Evolutionary conservation across 192 early-diverging fungal genomes (phyloP).

Genomic region (Podila epigama): DNA sequence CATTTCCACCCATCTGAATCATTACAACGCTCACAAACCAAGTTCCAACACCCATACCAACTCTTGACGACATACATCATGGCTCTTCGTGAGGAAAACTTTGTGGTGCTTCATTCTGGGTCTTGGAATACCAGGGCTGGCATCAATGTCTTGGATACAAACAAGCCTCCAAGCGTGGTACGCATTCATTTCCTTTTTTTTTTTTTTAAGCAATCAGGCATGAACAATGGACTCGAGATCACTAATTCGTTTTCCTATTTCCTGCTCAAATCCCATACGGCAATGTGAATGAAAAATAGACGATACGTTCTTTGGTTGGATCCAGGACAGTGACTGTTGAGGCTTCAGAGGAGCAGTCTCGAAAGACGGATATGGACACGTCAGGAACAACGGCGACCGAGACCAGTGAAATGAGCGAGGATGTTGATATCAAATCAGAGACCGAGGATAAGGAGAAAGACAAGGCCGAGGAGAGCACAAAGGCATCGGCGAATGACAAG

Average conservation of each 20-base stretch:
- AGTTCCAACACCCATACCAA: neutral
- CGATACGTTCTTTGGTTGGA: slow-evolving; percentile 35
- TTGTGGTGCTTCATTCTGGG: slow-evolving; percentile 89
- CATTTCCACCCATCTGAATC: too few species aligned
- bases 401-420: neutral
- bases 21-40: neutral
- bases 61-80: too few species aligned
- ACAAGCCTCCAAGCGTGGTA: slow-evolving; percentile 72
- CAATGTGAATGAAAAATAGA: slow-evolving; percentile 7
- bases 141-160: slow-evolving; percentile 77
- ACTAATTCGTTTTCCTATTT: neutral
- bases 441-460: slow-evolving; percentile 7
- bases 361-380: neutral
- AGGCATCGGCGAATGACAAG: slow-evolving; percentile 11
- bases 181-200: too few species aligned
- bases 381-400: slow-evolving; percentile 8
- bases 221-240: neutral
- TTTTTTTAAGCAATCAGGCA: too few species aligned
- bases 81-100: slow-evolving; percentile 75
- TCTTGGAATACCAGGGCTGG: slow-evolving; percentile 80
- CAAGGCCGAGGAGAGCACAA: neutral
- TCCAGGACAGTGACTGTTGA: slow-evolving; percentile 28
- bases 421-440: slow-evolving; percentile 41
- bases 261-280: neutral
- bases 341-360: neutral